Evolutionary conservation across 495 filamentous ascomycete genomes (phyloP).

Genomic region (Echria macrotheca): DNA sequence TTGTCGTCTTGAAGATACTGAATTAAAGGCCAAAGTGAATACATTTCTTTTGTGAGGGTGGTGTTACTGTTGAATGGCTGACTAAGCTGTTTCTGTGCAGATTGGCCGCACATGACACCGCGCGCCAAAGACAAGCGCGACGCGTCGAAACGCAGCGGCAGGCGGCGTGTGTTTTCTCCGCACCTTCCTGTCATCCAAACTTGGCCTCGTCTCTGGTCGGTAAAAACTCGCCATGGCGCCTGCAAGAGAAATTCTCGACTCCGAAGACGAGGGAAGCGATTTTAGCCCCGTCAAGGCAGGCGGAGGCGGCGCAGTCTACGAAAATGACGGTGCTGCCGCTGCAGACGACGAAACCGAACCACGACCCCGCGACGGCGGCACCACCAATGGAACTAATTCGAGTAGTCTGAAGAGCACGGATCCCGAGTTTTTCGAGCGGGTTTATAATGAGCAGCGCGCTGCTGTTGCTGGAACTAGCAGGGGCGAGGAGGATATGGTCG

Average conservation of each 20-base stretch:
- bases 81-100: too few relatives aligned
- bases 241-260: constrained; percentile 24
- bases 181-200: background rate
- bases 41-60: too few relatives aligned
- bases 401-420: constrained; percentile 23
- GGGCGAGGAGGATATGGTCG: too few relatives aligned
- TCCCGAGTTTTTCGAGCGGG: constrained; percentile 23
- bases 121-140: too few relatives aligned
- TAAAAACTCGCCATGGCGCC: constrained; percentile 13
- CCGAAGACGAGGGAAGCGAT: constrained; percentile 27
- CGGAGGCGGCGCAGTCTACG: background rate
- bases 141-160: too few relatives aligned
- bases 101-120: too few relatives aligned
- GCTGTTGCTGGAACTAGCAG: too few relatives aligned
- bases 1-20: too few relatives aligned
- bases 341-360: background rate
- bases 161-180: too few relatives aligned
- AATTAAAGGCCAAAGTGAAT: too few relatives aligned
- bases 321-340: background rate
- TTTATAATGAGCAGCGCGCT: constrained; percentile 23
- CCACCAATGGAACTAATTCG: background rate
- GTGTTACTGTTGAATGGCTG: too few relatives aligned
- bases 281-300: constrained; percentile 14
- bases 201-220: background rate
- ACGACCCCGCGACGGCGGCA: constrained; percentile 2